Base-by-base conservation (phyloP, 2,329 filamentous ascomycete species). In the Fusarium floridanum region DNA sequence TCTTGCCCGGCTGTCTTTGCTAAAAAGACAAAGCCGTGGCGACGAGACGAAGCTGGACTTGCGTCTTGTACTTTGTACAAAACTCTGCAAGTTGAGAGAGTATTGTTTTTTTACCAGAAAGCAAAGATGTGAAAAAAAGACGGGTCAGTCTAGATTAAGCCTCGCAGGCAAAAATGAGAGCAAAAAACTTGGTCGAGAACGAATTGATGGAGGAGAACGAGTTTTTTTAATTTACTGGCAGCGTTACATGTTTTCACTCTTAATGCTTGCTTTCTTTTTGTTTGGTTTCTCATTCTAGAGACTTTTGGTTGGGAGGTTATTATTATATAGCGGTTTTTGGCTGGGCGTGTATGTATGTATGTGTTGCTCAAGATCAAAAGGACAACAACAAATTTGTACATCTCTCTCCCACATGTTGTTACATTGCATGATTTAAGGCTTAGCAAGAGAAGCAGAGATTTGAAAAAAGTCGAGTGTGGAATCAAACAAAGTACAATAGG, bases 41-140 rank as follows among this genome's bases (percentile, higher is more conserved):
- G 39, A 66, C 34, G 61, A 76, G 72, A 75, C 68, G 75, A 68
- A 79, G 77, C 73, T 77, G 74, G 75, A 61, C 72, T 76, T 77
- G 73, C 75, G 71, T 77, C 74, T 76, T 76, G 32, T 41, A 71
- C 55, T 27, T 66, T 73, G 63, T 76, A 75, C 69, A 34, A 34
- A 78, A 67, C 59, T 71, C 48, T 61, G 4, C 17, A 55, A 32
- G 24, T 17, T 12, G 20, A 20, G n/a, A 29, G 48, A 53, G 48
- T n/a, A 32, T 55, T 55, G 17, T 55, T 55, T 53, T 53, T 34
- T 34, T 34, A 3, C 12, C 32, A 34, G 32, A 34, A 34, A 34
- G 32, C 32, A 34, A 34, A 34, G 32, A 34, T 34, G 32, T 34
- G 32, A 32, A 55, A 29, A 32, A 24, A 27, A 50, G 61, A 56